phyloP scores from a whole-genome alignment of 345 rosid species.

The Balakata baccata region DNA sequence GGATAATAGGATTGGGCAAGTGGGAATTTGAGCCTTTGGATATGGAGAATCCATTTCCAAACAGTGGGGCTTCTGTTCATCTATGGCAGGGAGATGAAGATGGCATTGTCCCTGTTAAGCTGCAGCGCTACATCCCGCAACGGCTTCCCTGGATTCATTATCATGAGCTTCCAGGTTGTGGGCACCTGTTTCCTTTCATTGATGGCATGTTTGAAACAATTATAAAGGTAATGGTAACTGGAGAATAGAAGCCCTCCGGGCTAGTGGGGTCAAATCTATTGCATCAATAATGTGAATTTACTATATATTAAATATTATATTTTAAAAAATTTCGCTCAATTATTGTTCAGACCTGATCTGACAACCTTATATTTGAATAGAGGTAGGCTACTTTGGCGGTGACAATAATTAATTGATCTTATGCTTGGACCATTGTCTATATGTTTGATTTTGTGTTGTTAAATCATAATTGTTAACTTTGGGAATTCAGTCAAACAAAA shows the following conservation, averaged over 20 bases:
- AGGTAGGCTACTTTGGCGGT: too few species aligned
- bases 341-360: too few species aligned
- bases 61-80: constrained; percentile 23
- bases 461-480: background rate
- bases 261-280: too few species aligned
- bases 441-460: background rate
- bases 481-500: too few species aligned
- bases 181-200: constrained; percentile 18
- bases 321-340: too few species aligned
- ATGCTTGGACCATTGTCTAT: too few species aligned
- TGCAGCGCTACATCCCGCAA: constrained; percentile 25
- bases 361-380: too few species aligned
- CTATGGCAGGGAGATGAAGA: constrained; percentile 32
- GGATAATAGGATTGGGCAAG: constrained; percentile 12
- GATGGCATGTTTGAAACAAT: constrained; percentile 11
- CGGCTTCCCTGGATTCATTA: constrained; percentile 21
- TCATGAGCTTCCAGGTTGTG: constrained; percentile 23
- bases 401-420: too few species aligned
- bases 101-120: constrained; percentile 11
- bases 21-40: constrained; percentile 33
- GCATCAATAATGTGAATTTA: too few species aligned
- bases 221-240: constrained; percentile 9
- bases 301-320: too few species aligned
- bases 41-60: constrained; percentile 21
- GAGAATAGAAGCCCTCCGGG: background rate